Evolutionary conservation across 352 stramenopile genomes (phyloP), one percentile per base, ranked within the genome.

Genomic region (Globisporangium abappressorium): DNA sequence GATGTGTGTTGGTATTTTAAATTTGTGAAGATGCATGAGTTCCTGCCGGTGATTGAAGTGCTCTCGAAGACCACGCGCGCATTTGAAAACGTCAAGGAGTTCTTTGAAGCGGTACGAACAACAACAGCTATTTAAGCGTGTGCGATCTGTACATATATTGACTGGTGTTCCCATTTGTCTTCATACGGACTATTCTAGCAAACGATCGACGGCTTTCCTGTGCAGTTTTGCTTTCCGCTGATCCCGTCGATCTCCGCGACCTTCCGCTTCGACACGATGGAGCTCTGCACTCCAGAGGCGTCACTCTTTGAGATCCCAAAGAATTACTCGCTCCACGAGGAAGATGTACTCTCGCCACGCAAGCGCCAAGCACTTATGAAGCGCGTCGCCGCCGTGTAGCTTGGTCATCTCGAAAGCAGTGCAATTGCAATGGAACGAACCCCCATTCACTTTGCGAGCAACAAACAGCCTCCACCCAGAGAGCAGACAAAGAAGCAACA

Each of bases 191-290:
- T 38, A 11, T 43, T 60, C n/a, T 5, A 91, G 81, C 64, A 73
- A 26, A 59, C 81, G 26, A 76, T 70, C 11, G 73, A 85, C 7
- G 83, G 80, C n/a, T 91, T 90, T 49, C 83, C 83, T 11, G 81
- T 91, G 18, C 80, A 91, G 65, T 91, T 90, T 69, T 83, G 78
- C 71, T 86, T 91, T 38, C 83, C 83, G 4, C 54, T 91, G n/a
- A 65, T 90, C 49, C 81, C 81, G 2, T 90, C 83, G 4, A 69
- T 90, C 43, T 84, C 80, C 2, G 83, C 83, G 12, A 88, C 78
- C 0, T 87, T 91, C 36, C 80, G 79, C 15, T 91, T 89, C 57
- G 66, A 82, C 51, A 43, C 65, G 22, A 81, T 89, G 73, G 67
- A 79, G 64, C 71, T 90, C 2, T 53, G 68, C 68, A 77, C 66